These are phyloP conservation scores for Ananas comosus DNA, from an alignment of 176 grass and related monocot genomes.

Conservation along the genomic window DNA sequence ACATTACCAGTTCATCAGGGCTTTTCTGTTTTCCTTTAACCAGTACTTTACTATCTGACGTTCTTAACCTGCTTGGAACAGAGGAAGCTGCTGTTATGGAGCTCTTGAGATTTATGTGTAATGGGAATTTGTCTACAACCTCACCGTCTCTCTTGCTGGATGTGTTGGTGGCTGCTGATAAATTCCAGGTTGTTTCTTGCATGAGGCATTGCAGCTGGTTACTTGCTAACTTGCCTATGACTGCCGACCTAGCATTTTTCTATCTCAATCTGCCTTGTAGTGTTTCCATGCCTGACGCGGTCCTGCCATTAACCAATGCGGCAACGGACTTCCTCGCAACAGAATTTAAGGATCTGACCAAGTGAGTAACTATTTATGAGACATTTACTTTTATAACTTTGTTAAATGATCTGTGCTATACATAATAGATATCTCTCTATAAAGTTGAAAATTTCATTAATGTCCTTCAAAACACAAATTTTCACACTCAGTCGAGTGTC, in stretches of 20 bases:
- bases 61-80: constrained; percentile 33
- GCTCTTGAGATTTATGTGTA: constrained; percentile 79
- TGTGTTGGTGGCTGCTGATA: constrained; percentile 69
- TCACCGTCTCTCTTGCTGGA: constrained; percentile 54
- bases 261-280: constrained; percentile 84
- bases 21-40: background rate
- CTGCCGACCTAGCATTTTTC: constrained; percentile 82
- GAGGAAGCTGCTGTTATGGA: constrained; percentile 88
- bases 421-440: too few relatives aligned
- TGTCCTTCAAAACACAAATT: too few relatives aligned
- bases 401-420: too few relatives aligned
- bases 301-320: constrained; percentile 80
- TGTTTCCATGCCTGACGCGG: constrained; percentile 72
- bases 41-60: background rate
- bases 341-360: constrained; percentile 76
- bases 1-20: too few relatives aligned
- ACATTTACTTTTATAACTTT: too few relatives aligned
- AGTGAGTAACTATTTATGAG: constrained; percentile 33
- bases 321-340: constrained; percentile 88
- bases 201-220: constrained; percentile 92
- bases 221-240: constrained; percentile 84
- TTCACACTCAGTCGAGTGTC: too few relatives aligned
- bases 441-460: too few relatives aligned
- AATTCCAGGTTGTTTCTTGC: constrained; percentile 95
- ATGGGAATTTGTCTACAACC: constrained; percentile 61